phyloP scores from a whole-genome alignment of 2,329 filamentous ascomycete genomes.

The Fusarium keratoplasticum region DNA sequence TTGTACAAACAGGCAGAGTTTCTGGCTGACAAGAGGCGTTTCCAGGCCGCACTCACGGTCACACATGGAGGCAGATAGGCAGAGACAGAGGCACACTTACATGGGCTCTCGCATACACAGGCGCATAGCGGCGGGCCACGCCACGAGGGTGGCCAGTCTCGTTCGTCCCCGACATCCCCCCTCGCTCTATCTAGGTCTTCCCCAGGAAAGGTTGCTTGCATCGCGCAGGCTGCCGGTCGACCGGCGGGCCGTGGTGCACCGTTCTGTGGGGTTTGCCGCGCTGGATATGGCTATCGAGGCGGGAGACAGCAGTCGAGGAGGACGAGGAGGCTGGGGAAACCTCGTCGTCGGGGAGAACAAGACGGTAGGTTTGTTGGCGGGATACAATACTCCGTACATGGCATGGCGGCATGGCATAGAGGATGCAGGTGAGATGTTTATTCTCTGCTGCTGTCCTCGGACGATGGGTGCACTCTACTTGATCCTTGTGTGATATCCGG shows the following conservation, averaged over 20 bases:
- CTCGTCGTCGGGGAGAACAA: neutral
- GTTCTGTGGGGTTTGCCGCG: slow-evolving; percentile 16
- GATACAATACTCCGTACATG: neutral
- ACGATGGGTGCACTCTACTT: neutral
- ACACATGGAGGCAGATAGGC: slow-evolving; percentile 3
- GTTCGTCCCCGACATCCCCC: neutral
- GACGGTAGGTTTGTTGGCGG: neutral
- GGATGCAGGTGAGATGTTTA: neutral
- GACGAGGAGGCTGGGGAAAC: neutral
- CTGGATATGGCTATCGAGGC: neutral
- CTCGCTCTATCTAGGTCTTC: neutral
- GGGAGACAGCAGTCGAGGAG: neutral
- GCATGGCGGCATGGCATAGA: neutral
- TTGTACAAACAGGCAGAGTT: slow-evolving; percentile 17
- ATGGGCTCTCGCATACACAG: slow-evolving; percentile 10
- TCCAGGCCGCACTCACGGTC: slow-evolving; percentile 1
- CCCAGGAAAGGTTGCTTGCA: slow-evolving; percentile 11
- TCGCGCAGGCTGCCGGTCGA: slow-evolving; percentile 17
- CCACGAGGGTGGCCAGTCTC: slow-evolving; percentile 1
- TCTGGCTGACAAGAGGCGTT: slow-evolving; percentile 14
- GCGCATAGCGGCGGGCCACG: neutral
- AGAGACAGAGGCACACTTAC: neutral
- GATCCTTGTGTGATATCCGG: neutral
- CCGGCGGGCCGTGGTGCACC: slow-evolving; percentile 11
- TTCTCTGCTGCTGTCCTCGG: neutral